Base-by-base conservation (phyloP, 1,284 basidiomycete species). In the Microbotryum lychnidis-dioicae region DNA sequence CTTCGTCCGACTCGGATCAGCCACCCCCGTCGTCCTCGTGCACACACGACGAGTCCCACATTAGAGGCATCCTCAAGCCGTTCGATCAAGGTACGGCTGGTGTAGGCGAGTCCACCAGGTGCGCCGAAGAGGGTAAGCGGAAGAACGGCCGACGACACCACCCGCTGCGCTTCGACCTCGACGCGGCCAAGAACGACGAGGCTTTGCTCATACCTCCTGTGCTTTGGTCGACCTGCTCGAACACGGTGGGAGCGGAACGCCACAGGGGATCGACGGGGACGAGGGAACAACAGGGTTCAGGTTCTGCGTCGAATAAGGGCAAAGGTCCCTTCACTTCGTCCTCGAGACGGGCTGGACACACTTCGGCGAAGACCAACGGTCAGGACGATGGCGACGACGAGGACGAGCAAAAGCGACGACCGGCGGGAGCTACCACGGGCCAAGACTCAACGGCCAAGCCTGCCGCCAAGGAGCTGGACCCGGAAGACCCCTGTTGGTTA, bases 101-200 rank as follows among this genome's bases (percentile, higher is more conserved):
- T 9, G 37, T 42, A 4, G 37, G 37, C 37, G 14, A 31, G 5
- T 50, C 27, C 8, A 58, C 45, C 6, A 20, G 16, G 44, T 47
- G 62, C 53, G 62, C 61, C 42, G 55, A 55, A 7, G 64, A 68
- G 45, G 66, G 66, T 7, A 42, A 21, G 21, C 51, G 46, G 14
- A 25, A 50, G 49, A 68, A 68, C 52, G 62, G 57, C 6, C 52
- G 66, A 2, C 23, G 57, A 45, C 61, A 58, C 49, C 66, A 68
- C 45, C 31, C 45, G 10, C 45, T 59, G 2, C 51, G 54, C 2
- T 68, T 62, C 50, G 64, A 63, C 3, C 33, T 53, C 52, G 51
- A 33, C 25, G 21, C 54, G 47, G 37, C 37, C 12, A 37, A 29
- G 23, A 9, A 25, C 27, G 31, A 42, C 37, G 37, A 42, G 37